Evolutionary conservation across 495 filamentous ascomycete species (phyloP).

Genomic region (Aspergillus mulundensis): DNA sequence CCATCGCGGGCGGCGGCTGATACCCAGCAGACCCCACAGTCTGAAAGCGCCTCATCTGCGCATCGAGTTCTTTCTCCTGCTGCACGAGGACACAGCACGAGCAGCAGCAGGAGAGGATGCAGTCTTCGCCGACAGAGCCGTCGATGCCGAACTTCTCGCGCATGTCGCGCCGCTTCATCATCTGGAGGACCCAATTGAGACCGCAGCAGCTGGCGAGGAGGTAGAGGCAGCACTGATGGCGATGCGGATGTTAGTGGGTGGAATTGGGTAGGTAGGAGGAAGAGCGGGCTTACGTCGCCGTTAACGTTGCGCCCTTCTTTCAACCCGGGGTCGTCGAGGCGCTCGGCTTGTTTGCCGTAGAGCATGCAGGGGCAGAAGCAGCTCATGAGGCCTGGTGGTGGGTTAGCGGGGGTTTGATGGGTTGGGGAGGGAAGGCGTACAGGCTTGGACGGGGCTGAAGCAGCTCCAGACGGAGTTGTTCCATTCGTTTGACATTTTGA

Average conservation of each 20-base stretch:
- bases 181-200: conserved; percentile 38
- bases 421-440: conserved; percentile 8
- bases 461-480: conserved; percentile 23
- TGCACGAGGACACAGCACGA: conserved; percentile 51
- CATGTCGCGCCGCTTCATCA: conserved; percentile 52
- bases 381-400: conserved; percentile 30
- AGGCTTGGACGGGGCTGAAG: conserved; percentile 21
- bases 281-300: conserved; percentile 36
- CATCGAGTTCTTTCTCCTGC: conserved; percentile 49
- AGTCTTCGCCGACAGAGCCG: conserved; percentile 50
- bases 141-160: conserved; percentile 50
- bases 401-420: not conserved
- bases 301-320: conserved; percentile 42
- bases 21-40: conserved; percentile 10
- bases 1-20: conserved; percentile 19
- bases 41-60: conserved; percentile 9
- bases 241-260: not conserved
- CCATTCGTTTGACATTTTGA: conserved; percentile 20
- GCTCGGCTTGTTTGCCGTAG: conserved; percentile 47
- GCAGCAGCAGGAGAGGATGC: conserved; percentile 47
- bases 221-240: conserved; percentile 19
- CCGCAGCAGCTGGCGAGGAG: conserved; percentile 30
- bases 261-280: not conserved
- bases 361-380: conserved; percentile 52
- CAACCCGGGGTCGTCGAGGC: conserved; percentile 43